Evolutionary conservation across 2,329 filamentous ascomycete species (phyloP).

Genomic region (Claviceps spartinae): DNA sequence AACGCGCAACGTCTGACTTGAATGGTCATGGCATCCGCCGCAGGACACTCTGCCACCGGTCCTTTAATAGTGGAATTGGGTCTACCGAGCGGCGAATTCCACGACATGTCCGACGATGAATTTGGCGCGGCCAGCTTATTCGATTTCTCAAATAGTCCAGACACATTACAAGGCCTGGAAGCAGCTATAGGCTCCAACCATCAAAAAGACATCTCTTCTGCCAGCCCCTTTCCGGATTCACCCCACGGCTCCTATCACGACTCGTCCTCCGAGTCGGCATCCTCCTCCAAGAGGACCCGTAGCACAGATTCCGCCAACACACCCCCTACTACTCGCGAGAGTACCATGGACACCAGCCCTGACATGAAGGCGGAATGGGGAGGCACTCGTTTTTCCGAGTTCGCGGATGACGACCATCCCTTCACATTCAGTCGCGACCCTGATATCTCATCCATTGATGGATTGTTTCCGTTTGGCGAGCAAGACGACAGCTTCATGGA

Average conservation of each 20-base stretch:
- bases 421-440: slow-evolving; percentile 21
- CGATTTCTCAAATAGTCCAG: slow-evolving; percentile 24
- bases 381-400: slow-evolving; percentile 17
- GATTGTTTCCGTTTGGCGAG: slow-evolving; percentile 19
- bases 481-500: slow-evolving; percentile 32
- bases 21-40: slow-evolving; percentile 24
- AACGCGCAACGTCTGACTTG: slow-evolving; percentile 9
- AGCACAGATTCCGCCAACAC: slow-evolving; percentile 33
- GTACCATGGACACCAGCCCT: slow-evolving; percentile 28
- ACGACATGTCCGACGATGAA: slow-evolving; percentile 25
- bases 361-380: slow-evolving; percentile 31
- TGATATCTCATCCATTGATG: slow-evolving; percentile 15
- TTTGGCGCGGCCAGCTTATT: slow-evolving; percentile 19
- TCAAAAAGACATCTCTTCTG: slow-evolving; percentile 20
- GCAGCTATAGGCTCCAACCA: slow-evolving; percentile 17
- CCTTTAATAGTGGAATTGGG: slow-evolving; percentile 25
- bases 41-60: slow-evolving; percentile 20
- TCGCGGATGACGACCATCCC: slow-evolving; percentile 24
- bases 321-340: slow-evolving; percentile 25
- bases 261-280: slow-evolving; percentile 38
- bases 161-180: slow-evolving; percentile 22
- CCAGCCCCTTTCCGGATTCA: slow-evolving; percentile 27
- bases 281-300: slow-evolving; percentile 31
- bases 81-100: slow-evolving; percentile 24
- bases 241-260: slow-evolving; percentile 31